Evolutionary conservation across 768 basidiomycete genomes (phyloP).

Genomic region (Tulasnella sp.): DNA sequence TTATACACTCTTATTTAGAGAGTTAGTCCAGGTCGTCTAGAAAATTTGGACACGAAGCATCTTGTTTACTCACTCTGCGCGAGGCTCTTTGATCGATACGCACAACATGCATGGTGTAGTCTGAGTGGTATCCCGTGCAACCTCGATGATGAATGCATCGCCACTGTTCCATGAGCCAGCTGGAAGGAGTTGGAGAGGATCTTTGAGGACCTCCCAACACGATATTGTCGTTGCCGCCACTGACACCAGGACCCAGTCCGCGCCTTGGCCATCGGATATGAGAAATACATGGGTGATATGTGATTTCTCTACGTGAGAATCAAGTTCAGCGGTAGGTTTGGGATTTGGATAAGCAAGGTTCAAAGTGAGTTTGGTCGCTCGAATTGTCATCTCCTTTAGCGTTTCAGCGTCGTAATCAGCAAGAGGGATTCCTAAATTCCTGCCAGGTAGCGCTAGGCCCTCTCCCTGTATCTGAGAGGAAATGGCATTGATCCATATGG

Average conservation of each 20-base stretch:
- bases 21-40: too few relatives aligned
- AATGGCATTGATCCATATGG: too few relatives aligned
- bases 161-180: slow-evolving; percentile 5
- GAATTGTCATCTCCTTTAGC: neutral
- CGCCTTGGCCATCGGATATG: neutral
- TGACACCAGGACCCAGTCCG: slow-evolving; percentile 5
- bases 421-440: neutral
- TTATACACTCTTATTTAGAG: neutral
- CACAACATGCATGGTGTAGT: neutral
- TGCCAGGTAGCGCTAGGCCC: neutral
- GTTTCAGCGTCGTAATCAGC: neutral
- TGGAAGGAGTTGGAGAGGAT: neutral
- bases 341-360: neutral
- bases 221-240: neutral
- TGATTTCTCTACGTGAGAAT: neutral
- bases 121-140: neutral
- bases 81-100: neutral
- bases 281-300: slow-evolving; percentile 10
- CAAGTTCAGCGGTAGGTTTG: neutral
- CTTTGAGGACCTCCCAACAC: slow-evolving; percentile 5
- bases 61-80: too few relatives aligned
- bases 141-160: neutral
- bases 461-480: too few relatives aligned
- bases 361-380: neutral
- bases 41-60: too few relatives aligned